Conservation (phyloP, 148 eudicot species). For the Fallopia convolvulus region DNA sequence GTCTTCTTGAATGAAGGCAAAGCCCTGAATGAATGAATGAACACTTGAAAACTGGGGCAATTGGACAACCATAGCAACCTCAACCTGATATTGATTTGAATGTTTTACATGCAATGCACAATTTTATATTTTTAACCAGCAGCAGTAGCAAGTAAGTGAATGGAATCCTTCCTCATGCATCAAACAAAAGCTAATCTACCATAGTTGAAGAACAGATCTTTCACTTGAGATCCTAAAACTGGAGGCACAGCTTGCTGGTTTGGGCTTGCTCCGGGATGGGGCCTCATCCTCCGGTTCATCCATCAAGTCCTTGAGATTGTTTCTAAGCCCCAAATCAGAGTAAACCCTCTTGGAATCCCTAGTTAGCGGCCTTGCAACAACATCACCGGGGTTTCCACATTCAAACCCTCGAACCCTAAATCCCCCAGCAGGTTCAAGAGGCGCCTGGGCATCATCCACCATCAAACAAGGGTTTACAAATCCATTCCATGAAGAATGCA, state of each 20-base stretch:
- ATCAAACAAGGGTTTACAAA: slow-evolving; percentile 69
- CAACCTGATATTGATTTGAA: not conserved
- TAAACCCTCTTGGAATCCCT: slow-evolving; percentile 49
- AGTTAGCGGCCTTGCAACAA: slow-evolving; percentile 25
- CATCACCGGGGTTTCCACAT: slow-evolving; percentile 29
- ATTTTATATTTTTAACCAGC: too few relatives aligned
- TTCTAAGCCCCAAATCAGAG: slow-evolving; percentile 78
- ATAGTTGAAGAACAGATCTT: not conserved
- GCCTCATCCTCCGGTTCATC: slow-evolving; percentile 35
- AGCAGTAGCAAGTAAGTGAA: not conserved
- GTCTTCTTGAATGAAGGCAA: not conserved
- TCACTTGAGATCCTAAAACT: slow-evolving; percentile 7
- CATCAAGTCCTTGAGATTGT: slow-evolving; percentile 79
- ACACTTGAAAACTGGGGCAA: not conserved
- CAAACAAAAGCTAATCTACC: not conserved
- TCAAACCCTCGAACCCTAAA: slow-evolving; percentile 30
- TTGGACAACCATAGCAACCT: not conserved
- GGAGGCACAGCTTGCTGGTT: not conserved
- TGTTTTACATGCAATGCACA: not conserved
- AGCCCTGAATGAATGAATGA: not conserved
- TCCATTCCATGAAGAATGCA: slow-evolving; percentile 73
- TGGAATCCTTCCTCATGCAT: not conserved
- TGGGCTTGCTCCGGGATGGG: not conserved
- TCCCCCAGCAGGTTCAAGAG: slow-evolving; percentile 31
- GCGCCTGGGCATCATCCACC: slow-evolving; percentile 55